A percentile compares a stretch with the other conserved stretches of the same genome.
Conservation (phyloP, 176 grass and related monocot genomes). For the Secale cereale region DNA sequence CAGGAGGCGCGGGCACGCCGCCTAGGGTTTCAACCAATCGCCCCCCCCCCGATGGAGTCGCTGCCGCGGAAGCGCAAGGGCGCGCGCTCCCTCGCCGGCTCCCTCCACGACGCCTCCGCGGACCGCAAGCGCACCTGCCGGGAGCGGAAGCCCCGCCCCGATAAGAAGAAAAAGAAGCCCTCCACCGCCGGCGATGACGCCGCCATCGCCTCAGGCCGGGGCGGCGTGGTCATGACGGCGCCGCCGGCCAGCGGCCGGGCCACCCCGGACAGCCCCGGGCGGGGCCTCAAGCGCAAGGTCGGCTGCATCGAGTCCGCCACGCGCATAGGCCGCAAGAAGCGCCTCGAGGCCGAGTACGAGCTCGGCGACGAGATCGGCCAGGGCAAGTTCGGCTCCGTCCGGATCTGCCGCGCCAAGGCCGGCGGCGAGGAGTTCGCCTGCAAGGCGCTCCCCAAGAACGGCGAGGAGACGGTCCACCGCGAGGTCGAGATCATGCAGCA, state of each 20-base stretch:
- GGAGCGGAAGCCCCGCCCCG: conserved; percentile 39
- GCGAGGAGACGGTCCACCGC: conserved; percentile 88
- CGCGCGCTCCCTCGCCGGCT: conserved; percentile 44
- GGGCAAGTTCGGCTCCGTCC: conserved; percentile 91
- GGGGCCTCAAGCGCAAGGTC: conserved; percentile 83
- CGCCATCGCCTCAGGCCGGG: neutral
- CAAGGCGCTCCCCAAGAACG: conserved; percentile 77
- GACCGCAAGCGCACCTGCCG: conserved; percentile 49
- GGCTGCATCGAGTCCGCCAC: conserved; percentile 82
- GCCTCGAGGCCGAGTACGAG: conserved; percentile 69
- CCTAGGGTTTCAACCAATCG: conserved; percentile 16
- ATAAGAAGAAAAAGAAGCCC: conserved; percentile 37
- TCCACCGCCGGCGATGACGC: neutral
- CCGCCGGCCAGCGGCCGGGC: conserved; percentile 44
- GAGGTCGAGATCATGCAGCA: conserved; percentile 99
- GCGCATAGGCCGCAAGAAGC: conserved; percentile 75
- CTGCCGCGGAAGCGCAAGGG: conserved; percentile 81
- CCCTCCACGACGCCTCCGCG: conserved; percentile 29
- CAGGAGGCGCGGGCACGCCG: conserved; percentile 34
- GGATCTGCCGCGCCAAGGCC: conserved; percentile 64
- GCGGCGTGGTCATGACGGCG: conserved; percentile 43
- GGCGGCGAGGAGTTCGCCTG: conserved; percentile 67
- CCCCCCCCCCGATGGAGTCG: conserved; percentile 30
- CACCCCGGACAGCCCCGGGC: conserved; percentile 42
- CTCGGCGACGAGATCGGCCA: conserved; percentile 74